Evolutionary conservation across 805 yeast genomes (phyloP), one percentile per base, ranked within the genome.

Genomic region (Metschnikowia lunata): DNA sequence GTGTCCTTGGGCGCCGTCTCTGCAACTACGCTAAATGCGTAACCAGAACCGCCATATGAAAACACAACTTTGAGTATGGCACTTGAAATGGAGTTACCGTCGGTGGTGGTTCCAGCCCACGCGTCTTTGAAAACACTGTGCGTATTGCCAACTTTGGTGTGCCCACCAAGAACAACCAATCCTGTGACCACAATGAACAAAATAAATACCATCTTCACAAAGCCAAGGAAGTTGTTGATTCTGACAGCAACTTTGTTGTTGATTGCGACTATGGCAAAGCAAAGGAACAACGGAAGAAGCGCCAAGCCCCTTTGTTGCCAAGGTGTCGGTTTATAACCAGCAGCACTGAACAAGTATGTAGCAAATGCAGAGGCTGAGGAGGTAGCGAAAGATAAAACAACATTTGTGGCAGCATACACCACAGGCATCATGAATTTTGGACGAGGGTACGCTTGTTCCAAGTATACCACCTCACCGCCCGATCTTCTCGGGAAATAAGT

Each of bases 51-150:
- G 41, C 72, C 64, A 45, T 67, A 73, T 1, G 76, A 61, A 39
- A 72, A 73, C 4, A 72, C 60, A 34, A 69, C 74, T 62, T 54
- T 68, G 48, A 74, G 67, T 56, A 73, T 71, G 1, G 76, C 71
- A 46, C 54, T 67, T 8, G 73, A 64, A 47, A 73, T 72, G 10
- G 66, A 58, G 52, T 72, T 69, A 10, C 75, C 74, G 46, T 64
- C 65, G 1, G 59, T 58, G 0, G 75, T 72, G 2, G 77, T 63
- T 1, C 75, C 71, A 28, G 54, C 52, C 64, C 71, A 67, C 0
- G 72, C 58, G 48, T 72, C 54, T 29, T 59, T 54, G 51, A 72
- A 72, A 34, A 63, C 62, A 1, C 50, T 51, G n/a, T 52, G 59
- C 10, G 70, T 66, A 39, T 66, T 46, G 26, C 60, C 42, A n/a